A percentile compares a stretch with the other conserved stretches of the same genome.
Evolutionary conservation across 2,329 filamentous ascomycete species (phyloP).

Genomic region (Ophiostoma perfectum): DNA sequence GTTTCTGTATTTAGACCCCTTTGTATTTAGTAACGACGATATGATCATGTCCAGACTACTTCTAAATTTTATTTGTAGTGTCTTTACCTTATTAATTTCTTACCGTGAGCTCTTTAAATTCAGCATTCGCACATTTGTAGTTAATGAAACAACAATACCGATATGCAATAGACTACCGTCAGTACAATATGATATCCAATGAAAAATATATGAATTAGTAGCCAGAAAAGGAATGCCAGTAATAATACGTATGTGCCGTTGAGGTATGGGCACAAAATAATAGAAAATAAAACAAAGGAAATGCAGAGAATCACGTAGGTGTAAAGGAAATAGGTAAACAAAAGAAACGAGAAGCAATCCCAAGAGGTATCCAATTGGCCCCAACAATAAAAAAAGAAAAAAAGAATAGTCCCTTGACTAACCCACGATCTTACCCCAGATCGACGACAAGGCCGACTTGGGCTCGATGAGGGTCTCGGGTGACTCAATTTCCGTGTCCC

Average conservation of each 20-base stretch:
- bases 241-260: too few relatives aligned
- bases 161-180: too few relatives aligned
- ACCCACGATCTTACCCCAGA: conserved; percentile 42
- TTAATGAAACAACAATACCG: background rate
- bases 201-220: too few relatives aligned
- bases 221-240: too few relatives aligned
- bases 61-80: background rate
- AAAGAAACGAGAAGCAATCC: background rate
- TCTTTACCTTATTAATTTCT: background rate
- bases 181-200: too few relatives aligned
- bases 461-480: conserved; percentile 33
- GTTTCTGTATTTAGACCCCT: background rate
- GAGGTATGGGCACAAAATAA: background rate
- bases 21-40: background rate
- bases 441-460: conserved; percentile 35
- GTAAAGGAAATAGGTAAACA: background rate
- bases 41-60: background rate
- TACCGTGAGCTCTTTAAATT: background rate
- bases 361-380: too few relatives aligned
- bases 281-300: background rate
- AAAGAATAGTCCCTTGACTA: background rate
- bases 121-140: background rate
- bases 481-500: conserved; percentile 57
- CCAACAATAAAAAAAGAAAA: background rate
- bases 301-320: background rate